A percentile compares a stretch with the other conserved stretches of the same genome.
Conservation (phyloP, 2,329 filamentous ascomycete genomes). For the Plenodomus tracheiphilus region DNA sequence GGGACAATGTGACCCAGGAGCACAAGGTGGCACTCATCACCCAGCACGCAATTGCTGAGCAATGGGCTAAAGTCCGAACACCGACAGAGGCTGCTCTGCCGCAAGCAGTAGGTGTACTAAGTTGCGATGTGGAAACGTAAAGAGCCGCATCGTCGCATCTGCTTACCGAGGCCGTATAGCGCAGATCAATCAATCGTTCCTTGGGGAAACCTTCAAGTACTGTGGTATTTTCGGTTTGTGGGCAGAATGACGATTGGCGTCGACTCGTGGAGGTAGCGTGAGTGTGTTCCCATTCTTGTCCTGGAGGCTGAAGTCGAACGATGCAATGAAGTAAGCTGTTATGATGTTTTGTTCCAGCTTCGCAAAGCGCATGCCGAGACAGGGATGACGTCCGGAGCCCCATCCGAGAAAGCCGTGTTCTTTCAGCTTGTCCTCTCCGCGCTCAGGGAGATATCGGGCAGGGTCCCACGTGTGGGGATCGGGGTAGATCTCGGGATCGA, state of each 20-base stretch:
- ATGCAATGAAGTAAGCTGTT: slow-evolving; percentile 53
- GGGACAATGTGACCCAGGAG: too few species aligned
- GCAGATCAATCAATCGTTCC: too few species aligned
- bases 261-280: slow-evolving; percentile 32
- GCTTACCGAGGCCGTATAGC: too few species aligned
- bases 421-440: slow-evolving; percentile 53
- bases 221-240: slow-evolving; percentile 45
- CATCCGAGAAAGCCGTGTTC: slow-evolving; percentile 43
- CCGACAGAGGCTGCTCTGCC: too few species aligned
- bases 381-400: slow-evolving; percentile 50
- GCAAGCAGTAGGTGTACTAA: too few species aligned
- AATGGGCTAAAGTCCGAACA: too few species aligned
- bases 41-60: too few species aligned
- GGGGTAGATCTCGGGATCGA: slow-evolving; percentile 54
- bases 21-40: too few species aligned
- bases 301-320: slow-evolving; percentile 53
- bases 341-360: slow-evolving; percentile 59
- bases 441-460: slow-evolving; percentile 50
- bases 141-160: too few species aligned
- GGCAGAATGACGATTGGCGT: slow-evolving; percentile 47
- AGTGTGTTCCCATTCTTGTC: slow-evolving; percentile 46
- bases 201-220: slow-evolving; percentile 46
- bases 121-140: too few species aligned
- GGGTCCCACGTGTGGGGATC: slow-evolving; percentile 58
- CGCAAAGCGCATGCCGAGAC: slow-evolving; percentile 52